Conservation (phyloP, 176 grass and related monocot genomes). For the Metroxylon sagu region DNA sequence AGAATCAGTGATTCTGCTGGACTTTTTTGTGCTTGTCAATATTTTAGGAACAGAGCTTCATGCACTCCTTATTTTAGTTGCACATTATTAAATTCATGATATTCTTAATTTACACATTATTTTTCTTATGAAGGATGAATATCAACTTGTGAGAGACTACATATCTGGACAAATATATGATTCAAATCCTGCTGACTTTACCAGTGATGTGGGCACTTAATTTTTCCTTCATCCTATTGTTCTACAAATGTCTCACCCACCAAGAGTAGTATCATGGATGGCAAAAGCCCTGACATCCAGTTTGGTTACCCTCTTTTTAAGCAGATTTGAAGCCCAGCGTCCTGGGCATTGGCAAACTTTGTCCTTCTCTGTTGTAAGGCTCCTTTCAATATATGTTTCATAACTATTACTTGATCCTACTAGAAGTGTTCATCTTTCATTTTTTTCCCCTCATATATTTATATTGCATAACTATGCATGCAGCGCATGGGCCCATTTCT, state of each 20-base stretch:
- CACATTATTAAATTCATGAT: neutral
- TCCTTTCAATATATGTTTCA: constrained; percentile 1
- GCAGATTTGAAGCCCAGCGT: constrained; percentile 88
- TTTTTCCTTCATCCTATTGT: constrained; percentile 36
- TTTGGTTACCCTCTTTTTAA: constrained; percentile 78
- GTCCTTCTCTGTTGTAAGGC: constrained; percentile 72
- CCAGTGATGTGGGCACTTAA: constrained; percentile 44
- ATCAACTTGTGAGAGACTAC: constrained; percentile 63
- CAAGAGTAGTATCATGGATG: constrained; percentile 58
- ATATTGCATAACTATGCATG: constrained; percentile 11
- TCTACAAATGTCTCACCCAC: constrained; percentile 32
- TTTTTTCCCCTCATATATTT: neutral
- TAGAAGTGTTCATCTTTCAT: neutral
- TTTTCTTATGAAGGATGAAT: constrained; percentile 49
- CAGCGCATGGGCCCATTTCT: constrained; percentile 76
- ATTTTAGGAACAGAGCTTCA: no score
- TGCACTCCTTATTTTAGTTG: no score
- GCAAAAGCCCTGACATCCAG: constrained; percentile 67
- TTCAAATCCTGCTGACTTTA: constrained; percentile 75
- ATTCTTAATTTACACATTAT: neutral
- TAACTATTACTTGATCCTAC: neutral
- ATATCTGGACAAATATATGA: constrained; percentile 90
- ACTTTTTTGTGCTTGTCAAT: no score
- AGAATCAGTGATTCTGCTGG: no score
- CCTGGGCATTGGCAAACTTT: constrained; percentile 89